Conservation (phyloP, 345 rosid genomes). For the thale cress (Arabidopsis thaliana) region DNA sequence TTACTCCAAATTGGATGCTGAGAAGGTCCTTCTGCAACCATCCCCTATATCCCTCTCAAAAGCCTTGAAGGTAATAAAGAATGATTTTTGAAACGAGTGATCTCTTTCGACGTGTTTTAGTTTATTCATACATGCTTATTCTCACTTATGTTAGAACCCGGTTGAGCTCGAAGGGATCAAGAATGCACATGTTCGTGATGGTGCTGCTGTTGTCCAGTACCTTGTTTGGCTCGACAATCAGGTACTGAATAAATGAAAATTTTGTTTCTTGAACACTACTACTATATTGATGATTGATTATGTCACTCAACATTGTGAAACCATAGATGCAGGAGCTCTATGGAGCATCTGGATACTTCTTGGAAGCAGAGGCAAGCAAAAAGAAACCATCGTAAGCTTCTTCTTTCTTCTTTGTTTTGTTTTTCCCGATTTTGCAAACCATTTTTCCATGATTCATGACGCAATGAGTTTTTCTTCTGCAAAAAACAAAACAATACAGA, state of each 20-base stretch:
- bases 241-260: conserved; percentile 44
- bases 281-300: background rate
- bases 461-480: background rate
- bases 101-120: background rate
- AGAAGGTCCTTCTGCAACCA: conserved; percentile 70
- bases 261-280: background rate
- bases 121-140: background rate
- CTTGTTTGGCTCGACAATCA: conserved; percentile 91
- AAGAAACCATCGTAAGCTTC: conserved; percentile 55
- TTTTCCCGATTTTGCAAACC: background rate
- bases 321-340: conserved; percentile 85
- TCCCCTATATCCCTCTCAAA: conserved; percentile 94
- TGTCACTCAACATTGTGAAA: conserved; percentile 23
- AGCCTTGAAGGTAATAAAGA: conserved; percentile 80
- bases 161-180: conserved; percentile 86
- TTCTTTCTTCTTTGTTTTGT: conserved; percentile 3
- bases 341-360: conserved; percentile 95
- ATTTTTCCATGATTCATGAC: background rate
- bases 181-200: conserved; percentile 94
- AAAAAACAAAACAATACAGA: conserved; percentile 46
- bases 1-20: conserved; percentile 73
- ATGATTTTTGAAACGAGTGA: background rate
- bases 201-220: conserved; percentile 97
- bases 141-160: conserved; percentile 59
- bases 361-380: conserved; percentile 63